A percentile compares a stretch with the other conserved stretches of the same genome.
phyloP scores from a whole-genome alignment of 2,329 filamentous ascomycete genomes.

The Thyridium curvatum region DNA sequence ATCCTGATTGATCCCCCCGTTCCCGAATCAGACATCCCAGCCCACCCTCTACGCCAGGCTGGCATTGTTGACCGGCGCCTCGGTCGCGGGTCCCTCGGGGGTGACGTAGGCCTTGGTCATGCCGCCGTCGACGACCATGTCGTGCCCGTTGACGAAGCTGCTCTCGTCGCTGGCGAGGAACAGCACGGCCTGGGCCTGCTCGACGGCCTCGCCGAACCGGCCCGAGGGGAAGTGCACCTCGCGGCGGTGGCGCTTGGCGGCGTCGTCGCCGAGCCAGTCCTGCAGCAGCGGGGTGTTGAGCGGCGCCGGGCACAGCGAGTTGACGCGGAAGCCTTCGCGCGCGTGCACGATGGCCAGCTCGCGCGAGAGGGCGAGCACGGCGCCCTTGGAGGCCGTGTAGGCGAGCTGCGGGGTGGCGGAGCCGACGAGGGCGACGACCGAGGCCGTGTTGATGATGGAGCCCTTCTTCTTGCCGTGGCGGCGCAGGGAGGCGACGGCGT shows the following conservation, averaged over 20 bases:
- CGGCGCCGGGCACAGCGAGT: constrained; percentile 82
- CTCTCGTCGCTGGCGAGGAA: constrained; percentile 85
- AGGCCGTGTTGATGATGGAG: constrained; percentile 89
- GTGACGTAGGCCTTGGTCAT: constrained; percentile 90
- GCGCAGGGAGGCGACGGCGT: constrained; percentile 76
- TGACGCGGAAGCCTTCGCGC: constrained; percentile 83
- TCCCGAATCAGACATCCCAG: no score
- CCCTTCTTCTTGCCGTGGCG: constrained; percentile 71
- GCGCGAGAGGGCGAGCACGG: constrained; percentile 81
- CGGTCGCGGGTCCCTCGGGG: constrained; percentile 49
- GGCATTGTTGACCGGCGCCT: constrained; percentile 56
- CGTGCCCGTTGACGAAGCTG: constrained; percentile 83
- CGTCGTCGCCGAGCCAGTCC: constrained; percentile 87
- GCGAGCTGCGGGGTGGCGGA: constrained; percentile 84
- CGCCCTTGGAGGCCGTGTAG: constrained; percentile 91
- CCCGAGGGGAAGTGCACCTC: constrained; percentile 87
- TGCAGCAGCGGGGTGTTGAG: constrained; percentile 88
- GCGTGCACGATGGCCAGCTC: constrained; percentile 91
- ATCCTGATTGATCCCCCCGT: no score
- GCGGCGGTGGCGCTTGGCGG: constrained; percentile 71
- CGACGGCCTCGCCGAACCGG: constrained; percentile 86
- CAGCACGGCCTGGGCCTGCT: constrained; percentile 84
- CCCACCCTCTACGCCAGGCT: constrained; percentile 25
- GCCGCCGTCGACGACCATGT: constrained; percentile 93
- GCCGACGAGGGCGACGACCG: constrained; percentile 80